Conservation (phyloP, 2,329 filamentous ascomycete genomes). For the Phyllosticta citriasiana region DNA sequence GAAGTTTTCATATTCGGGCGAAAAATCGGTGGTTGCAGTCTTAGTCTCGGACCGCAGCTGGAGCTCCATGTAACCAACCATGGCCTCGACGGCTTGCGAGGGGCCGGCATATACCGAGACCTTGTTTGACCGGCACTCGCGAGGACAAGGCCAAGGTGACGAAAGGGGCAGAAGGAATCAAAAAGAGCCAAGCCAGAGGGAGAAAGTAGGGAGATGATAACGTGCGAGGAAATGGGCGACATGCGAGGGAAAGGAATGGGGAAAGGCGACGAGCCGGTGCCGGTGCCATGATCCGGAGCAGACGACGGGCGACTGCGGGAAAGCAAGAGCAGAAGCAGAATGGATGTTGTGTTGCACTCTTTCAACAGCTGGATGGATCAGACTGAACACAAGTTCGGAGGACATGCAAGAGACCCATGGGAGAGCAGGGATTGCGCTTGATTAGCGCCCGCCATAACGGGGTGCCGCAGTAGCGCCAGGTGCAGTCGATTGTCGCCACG, state of each 20-base stretch:
- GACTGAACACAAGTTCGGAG: not conserved
- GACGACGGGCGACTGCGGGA: not conserved
- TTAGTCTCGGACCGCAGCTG: not conserved
- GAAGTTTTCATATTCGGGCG: constrained; percentile 25
- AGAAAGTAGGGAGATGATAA: not conserved
- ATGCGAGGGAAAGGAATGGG: not conserved
- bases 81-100: not conserved
- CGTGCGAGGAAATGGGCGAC: not conserved
- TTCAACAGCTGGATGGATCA: not conserved
- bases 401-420: not conserved
- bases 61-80: constrained; percentile 3
- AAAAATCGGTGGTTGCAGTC: constrained; percentile 6
- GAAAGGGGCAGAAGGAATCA: not conserved
- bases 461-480: not conserved
- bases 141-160: not conserved
- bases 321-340: not conserved
- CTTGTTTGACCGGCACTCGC: not conserved
- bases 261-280: not conserved
- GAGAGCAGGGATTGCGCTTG: not conserved
- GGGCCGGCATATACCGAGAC: not conserved
- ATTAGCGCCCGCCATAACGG: not conserved
- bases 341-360: not conserved
- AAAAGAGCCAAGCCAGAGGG: not conserved
- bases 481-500: not conserved
- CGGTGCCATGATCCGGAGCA: not conserved